Evolutionary conservation across 305 asterid species (phyloP), one percentile per base, ranked within the genome.

Genomic region (Solanum chacoense): DNA sequence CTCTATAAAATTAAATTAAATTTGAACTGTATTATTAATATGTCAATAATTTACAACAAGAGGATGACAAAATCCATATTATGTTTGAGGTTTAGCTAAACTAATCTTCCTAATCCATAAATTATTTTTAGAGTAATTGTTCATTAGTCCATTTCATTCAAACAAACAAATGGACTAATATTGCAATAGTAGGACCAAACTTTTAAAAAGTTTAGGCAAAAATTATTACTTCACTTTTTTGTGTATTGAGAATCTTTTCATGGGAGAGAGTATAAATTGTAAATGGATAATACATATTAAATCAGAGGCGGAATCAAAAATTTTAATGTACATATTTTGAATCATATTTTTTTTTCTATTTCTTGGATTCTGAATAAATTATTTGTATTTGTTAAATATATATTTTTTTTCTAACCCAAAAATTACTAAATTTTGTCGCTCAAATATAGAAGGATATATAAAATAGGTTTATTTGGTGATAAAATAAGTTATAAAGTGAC

Each of bases 71-170:
- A 78, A 11, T 37, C 12, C 84, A 78, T 31, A n/a, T 37, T 12
- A 40, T 7, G 7, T 78, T 78, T 13, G 35, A 3, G 85, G 24
- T 8, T n/a, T 79, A 78, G 85, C 42, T 78, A 38, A 78, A 38
- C 85, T 74, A 80, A 42, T 42, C 71, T 42, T 18, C 37, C 86
- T 28, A 80, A 80, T 80, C 69, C 85, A 42, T 80, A 28, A 80
- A 8, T 45, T 36, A 36, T 26, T 42, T 14, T 36, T n/a, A n/a
- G n/a, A n/a, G 59, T 22, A 77, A n/a, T 77, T 0, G 50, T 79
- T 79, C 67, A 79, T 14, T 0, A 5, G 36, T 79, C 85, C 13
- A 79, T 38, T 79, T 73, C 34, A 12, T 1, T 78, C 63, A 38
- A 79, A 79, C 85, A 79, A 75, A 78, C 67, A 79, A 79, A 81